phyloP scores from a whole-genome alignment of 2,329 filamentous ascomycete species.

The Neophaeococcomyces aloes region DNA sequence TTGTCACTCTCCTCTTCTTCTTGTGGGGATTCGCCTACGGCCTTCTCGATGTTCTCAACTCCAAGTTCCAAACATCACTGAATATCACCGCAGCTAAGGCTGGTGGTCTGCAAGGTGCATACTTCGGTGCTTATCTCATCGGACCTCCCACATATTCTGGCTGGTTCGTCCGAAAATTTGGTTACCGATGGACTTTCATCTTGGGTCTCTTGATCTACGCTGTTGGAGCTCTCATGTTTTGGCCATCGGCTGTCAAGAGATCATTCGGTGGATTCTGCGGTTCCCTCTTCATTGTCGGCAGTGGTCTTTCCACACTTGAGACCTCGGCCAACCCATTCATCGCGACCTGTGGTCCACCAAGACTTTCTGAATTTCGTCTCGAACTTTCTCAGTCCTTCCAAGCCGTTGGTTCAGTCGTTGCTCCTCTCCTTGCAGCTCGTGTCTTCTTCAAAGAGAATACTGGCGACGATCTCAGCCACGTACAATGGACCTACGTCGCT shows the following conservation, averaged over 20 bases:
- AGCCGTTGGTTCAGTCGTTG: conserved; percentile 63
- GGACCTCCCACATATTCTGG: conserved; percentile 44
- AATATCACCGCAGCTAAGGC: conserved; percentile 47
- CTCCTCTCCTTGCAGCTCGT: conserved; percentile 56
- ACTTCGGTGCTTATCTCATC: conserved; percentile 52
- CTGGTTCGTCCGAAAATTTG: conserved; percentile 58
- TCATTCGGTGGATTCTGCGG: conserved; percentile 65
- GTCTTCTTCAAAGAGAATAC: conserved; percentile 56
- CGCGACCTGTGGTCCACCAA: conserved; percentile 64
- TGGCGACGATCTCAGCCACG: conserved; percentile 52
- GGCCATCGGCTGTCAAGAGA: conserved; percentile 64
- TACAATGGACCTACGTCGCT: conserved; percentile 73
- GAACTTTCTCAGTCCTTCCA: conserved; percentile 71
- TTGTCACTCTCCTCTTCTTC: conserved; percentile 43
- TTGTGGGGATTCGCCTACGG: conserved; percentile 46
- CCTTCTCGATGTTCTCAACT: conserved; percentile 41
- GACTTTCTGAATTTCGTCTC: conserved; percentile 65
- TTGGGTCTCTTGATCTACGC: conserved; percentile 60
- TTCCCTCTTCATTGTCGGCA: conserved; percentile 59
- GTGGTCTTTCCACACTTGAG: conserved; percentile 62
- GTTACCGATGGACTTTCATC: conserved; percentile 65
- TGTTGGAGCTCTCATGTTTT: conserved; percentile 69
- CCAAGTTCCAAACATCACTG: conserved; percentile 49
- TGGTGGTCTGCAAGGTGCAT: conserved; percentile 53
- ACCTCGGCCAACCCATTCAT: conserved; percentile 70